These are phyloP conservation scores for Aspergillus piperis DNA, from an alignment of 2,329 filamentous ascomycete species.

Conservation along the genomic window DNA sequence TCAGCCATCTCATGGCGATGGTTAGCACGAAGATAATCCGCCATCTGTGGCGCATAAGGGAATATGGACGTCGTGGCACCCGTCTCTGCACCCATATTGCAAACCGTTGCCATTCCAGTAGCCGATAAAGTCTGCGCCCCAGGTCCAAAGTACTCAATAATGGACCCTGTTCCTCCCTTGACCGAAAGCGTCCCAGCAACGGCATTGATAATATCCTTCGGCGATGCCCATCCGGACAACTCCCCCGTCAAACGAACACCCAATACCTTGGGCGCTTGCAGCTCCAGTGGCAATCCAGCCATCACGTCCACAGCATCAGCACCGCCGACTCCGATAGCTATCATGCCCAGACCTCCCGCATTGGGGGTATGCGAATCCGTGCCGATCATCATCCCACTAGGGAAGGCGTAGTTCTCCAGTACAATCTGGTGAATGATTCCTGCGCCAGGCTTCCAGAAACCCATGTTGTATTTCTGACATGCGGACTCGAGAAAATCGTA, in stretches of 20 bases:
- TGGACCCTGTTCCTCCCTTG: not conserved
- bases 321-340: conserved; percentile 89
- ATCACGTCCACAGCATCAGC: conserved; percentile 97
- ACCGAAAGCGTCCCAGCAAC: conserved; percentile 76
- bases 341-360: conserved; percentile 89
- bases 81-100: not conserved
- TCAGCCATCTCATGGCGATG: not conserved
- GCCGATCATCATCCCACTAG: conserved; percentile 59
- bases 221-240: conserved; percentile 82
- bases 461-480: not conserved
- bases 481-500: not conserved
- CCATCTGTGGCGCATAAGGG: not conserved
- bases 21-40: not conserved
- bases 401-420: not conserved
- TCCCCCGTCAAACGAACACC: conserved; percentile 20
- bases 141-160: conserved; percentile 2
- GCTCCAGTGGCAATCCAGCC: conserved; percentile 90
- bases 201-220: conserved; percentile 95
- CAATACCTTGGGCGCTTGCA: conserved; percentile 74
- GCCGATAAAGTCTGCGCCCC: not conserved
- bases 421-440: not conserved
- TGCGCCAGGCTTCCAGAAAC: not conserved
- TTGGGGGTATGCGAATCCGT: conserved; percentile 97
- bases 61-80: conserved; percentile 4
- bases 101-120: not conserved